Percentiles rank a stretch among this genome's conserved stretches.
phyloP scores from a whole-genome alignment of 176 grass and related monocot species.

The Poa pratensis region DNA sequence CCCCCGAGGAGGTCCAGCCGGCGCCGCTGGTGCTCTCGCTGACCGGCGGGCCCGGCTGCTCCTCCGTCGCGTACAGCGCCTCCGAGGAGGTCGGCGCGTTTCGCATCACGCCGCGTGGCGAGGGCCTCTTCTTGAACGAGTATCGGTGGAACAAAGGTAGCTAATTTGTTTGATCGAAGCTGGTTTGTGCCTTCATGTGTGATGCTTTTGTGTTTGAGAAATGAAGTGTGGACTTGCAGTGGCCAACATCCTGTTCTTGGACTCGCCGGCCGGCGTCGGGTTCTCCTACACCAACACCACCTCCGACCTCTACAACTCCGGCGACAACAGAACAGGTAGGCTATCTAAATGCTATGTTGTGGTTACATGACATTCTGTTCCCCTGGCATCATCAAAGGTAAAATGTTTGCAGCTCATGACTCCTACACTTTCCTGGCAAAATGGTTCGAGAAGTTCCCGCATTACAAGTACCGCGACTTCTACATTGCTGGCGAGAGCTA shows the following conservation, averaged over 20 bases:
- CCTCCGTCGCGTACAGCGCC: slow-evolving; percentile 75
- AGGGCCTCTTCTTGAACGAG: slow-evolving; percentile 63
- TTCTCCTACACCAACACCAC: slow-evolving; percentile 90
- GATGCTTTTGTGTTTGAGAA: background rate
- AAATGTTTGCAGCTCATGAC: slow-evolving; percentile 44
- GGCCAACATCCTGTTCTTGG: slow-evolving; percentile 85
- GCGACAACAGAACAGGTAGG: slow-evolving; percentile 67
- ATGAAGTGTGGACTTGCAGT: slow-evolving; percentile 26
- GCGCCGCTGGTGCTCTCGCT: slow-evolving; percentile 89
- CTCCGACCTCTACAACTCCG: slow-evolving; percentile 64
- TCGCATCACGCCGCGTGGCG: slow-evolving; percentile 61
- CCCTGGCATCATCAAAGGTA: background rate
- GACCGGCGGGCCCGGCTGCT: slow-evolving; percentile 84
- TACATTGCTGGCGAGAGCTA: slow-evolving; percentile 82
- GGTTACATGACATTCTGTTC: background rate
- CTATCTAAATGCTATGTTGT: background rate
- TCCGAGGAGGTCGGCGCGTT: slow-evolving; percentile 87
- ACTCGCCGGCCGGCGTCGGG: slow-evolving; percentile 85
- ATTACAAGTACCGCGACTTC: slow-evolving; percentile 67
- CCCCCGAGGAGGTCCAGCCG: slow-evolving; percentile 32
- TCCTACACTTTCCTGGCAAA: slow-evolving; percentile 51
- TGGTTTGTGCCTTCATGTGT: too few relatives aligned
- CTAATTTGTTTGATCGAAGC: background rate
- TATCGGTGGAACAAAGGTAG: slow-evolving; percentile 70
- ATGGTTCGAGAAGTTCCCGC: slow-evolving; percentile 67